phyloP scores from a whole-genome alignment of 139 green algal species.

The Auxenochlorella protothecoides region DNA sequence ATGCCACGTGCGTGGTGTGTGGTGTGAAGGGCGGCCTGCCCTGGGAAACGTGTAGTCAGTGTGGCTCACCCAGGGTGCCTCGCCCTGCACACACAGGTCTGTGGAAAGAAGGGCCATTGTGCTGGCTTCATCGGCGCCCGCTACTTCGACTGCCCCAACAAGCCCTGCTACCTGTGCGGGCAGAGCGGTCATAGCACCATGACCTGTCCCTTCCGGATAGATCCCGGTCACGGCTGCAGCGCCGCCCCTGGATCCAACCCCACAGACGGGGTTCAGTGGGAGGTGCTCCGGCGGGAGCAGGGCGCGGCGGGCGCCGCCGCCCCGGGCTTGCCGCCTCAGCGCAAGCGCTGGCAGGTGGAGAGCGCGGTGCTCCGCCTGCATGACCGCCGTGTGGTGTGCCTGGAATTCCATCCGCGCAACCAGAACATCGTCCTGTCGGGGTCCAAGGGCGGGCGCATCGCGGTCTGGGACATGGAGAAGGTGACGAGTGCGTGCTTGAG shows the following conservation, averaged over 20 bases:
- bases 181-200: conserved; percentile 68
- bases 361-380: conserved; percentile 77
- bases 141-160: conserved; percentile 81
- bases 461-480: conserved; percentile 72
- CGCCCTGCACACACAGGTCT: conserved; percentile 50
- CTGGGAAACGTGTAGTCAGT: background rate
- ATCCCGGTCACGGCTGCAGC: conserved; percentile 36
- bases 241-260: conserved; percentile 9
- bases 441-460: conserved; percentile 74
- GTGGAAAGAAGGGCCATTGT: conserved; percentile 59
- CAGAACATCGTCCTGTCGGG: conserved; percentile 51
- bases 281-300: conserved; percentile 28
- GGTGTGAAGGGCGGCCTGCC: background rate
- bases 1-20: background rate
- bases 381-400: conserved; percentile 42
- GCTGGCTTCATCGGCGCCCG: conserved; percentile 73
- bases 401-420: conserved; percentile 68
- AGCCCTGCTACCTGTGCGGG: conserved; percentile 82
- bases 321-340: background rate
- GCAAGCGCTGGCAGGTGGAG: conserved; percentile 50
- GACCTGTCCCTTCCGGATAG: conserved; percentile 64
- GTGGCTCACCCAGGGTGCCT: background rate
- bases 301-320: background rate
- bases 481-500: conserved; percentile 5
- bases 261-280: conserved; percentile 13